Base-by-base conservation (phyloP, 2,329 filamentous ascomycete genomes). In the Aureobasidium sp. region DNA sequence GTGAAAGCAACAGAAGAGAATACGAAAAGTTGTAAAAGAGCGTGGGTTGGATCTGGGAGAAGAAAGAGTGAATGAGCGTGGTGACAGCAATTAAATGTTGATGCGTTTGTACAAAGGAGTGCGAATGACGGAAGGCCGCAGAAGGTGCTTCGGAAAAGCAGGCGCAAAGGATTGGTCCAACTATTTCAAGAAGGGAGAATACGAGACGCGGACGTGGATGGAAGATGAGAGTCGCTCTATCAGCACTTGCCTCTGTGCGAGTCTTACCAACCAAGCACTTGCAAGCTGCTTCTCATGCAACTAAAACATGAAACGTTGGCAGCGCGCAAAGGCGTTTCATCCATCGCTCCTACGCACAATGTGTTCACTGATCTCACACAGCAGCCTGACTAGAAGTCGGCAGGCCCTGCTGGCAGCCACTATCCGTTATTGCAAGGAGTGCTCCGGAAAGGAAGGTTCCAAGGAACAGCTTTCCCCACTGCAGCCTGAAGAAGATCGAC, bases 281-380 rank as follows among this genome's bases (percentile, higher is more conserved):
- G 17, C 41, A 25, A 41, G 44, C 42, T 41, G 39, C 29, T 49
- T 25, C 44, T 34, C 57, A 49, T 60, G 57, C 57, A 60, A 22
- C 45, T 51, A 60, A 41, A 34, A 41, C 45, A 39, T 60, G 57
- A 60, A 60, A 60, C 57, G 20, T 42, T 39, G 44, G 57, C 34
- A 36, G 57, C 57, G 45, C 57, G 45, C 22, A 36, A 42, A 51
- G n/a, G 17, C 20, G 57, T 60, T 60, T 60, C 57, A 51, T n/a
- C 12, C 8, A 59, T 31, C 52, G 44, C 41, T 58, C 42, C 31
- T 37, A 27, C 27, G 55, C 42, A 58, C 55, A 39, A n/a, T 37
- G 29, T 47, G 42, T 37, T 58, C 31, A 47, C 53, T 56, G 37
- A 17, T 39, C 34, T 39, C 7, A 57, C 48, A 52, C 31, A 15